Evolutionary conservation across 179 eudicot genomes (phyloP).

Genomic region (Silene noctiflora): DNA sequence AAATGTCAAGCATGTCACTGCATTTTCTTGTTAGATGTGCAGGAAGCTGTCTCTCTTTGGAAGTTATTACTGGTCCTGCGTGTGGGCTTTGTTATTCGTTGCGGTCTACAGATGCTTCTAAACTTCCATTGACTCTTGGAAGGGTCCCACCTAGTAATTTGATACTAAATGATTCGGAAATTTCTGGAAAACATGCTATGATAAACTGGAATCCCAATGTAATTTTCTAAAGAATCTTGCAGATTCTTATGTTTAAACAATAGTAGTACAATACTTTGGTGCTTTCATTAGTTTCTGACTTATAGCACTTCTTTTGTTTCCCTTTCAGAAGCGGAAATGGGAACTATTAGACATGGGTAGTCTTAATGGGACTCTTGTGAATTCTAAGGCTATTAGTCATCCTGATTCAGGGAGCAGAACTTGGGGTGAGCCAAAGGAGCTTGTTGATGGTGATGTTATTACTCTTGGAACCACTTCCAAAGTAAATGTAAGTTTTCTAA

Average conservation of each 20-base stretch:
- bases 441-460: constrained; percentile 69
- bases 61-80: constrained; percentile 86
- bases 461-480: constrained; percentile 90
- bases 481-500: constrained; percentile 52
- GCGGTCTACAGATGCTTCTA: constrained; percentile 57
- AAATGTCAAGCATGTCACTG: constrained; percentile 56
- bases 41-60: constrained; percentile 85
- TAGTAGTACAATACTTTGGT: not conserved
- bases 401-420: constrained; percentile 75
- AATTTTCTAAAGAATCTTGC: constrained; percentile 17
- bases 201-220: constrained; percentile 87
- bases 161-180: constrained; percentile 76
- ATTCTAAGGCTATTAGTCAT: constrained; percentile 63
- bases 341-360: constrained; percentile 98
- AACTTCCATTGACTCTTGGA: constrained; percentile 91
- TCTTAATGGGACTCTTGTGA: constrained; percentile 88
- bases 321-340: constrained; percentile 79
- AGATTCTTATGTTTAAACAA: not conserved
- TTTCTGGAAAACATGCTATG: constrained; percentile 94
- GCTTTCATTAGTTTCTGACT: constrained; percentile 14
- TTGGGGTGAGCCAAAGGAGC: constrained; percentile 88
- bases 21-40: constrained; percentile 78
- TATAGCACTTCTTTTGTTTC: not conserved
- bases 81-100: constrained; percentile 57
- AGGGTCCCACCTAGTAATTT: constrained; percentile 85